Evolutionary conservation across 305 asterid species (phyloP), one percentile per base, ranked within the genome.

Genomic region (Solanum hybrid): DNA sequence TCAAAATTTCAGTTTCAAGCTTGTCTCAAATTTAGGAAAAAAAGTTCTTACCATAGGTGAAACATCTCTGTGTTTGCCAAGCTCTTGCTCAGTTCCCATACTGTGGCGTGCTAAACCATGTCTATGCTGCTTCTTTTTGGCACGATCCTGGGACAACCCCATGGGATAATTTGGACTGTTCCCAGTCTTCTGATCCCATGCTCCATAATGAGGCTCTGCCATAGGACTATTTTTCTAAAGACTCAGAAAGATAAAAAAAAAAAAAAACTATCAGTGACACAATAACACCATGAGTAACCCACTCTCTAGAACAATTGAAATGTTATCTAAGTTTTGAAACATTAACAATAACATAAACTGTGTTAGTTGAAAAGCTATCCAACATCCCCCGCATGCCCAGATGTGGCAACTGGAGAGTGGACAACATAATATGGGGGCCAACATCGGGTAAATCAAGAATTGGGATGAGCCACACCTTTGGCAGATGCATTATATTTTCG

Each of bases 191-290:
- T 92, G 91, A 88, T 94, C 98, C 96, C 95, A 94, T 10, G 86
- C 93, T 89, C 95, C 98, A 69, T 93, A 92, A 79, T 91, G 92
- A 79, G 96, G 95, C 90, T 92, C 95, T 3, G 93, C 66, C 93
- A 24, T 88, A 10, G 31, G 75, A 20, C 42, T 84, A 46, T 31
- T 31, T 51, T 84, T 84, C 87, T 84, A 31, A 84, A 27, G 5
- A 17, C 71, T 51, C 87, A 29, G 72, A 82, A 82, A 82, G 14
- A 82, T 16, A 0, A 29, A 29, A 29, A 29, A 17, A 29, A 29
- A 29, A 17, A 64, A 31, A 10, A 6, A 46, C 38, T 46, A 17
- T 84, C 73, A 51, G 87, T 6, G 75, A 31, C 31, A 56, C 22
- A 11, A 46, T 17, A 60, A 51, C 87, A 84, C 40, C 10, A 31